Percentiles rank a stretch among this genome's conserved stretches.
These are phyloP conservation scores for Tuber microsphaerosporum DNA, from an alignment of 495 filamentous ascomycete species.

Conservation along the genomic window DNA sequence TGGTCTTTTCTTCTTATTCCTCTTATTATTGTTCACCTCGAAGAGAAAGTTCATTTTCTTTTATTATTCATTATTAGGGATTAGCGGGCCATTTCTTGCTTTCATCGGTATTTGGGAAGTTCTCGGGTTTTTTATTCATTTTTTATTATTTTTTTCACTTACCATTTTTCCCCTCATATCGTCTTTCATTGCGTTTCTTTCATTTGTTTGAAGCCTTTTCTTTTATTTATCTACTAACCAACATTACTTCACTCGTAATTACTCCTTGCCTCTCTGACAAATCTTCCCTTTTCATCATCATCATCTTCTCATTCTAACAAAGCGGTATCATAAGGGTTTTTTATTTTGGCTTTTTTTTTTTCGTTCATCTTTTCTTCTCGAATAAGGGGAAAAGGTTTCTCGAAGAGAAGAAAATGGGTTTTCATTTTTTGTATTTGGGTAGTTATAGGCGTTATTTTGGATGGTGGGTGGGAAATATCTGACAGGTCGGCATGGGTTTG, in stretches of 20 bases:
- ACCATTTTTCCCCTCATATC: not conserved
- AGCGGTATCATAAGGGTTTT: constrained; percentile 29
- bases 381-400: not conserved
- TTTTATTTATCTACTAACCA: constrained; percentile 7
- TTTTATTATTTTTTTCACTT: not conserved
- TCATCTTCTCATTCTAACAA: constrained; percentile 17
- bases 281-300: constrained; percentile 12
- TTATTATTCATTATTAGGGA: not conserved
- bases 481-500: constrained; percentile 15
- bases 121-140: not conserved
- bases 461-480: constrained; percentile 12
- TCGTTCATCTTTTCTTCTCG: not conserved
- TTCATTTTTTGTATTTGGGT: not conserved
- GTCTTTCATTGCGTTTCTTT: not conserved
- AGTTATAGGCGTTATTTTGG: not conserved
- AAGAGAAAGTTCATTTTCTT: not conserved
- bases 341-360: constrained; percentile 22
- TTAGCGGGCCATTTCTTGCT: not conserved
- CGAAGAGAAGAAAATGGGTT: constrained; percentile 16
- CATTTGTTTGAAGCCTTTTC: constrained; percentile 22
- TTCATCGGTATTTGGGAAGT: constrained; percentile 2
- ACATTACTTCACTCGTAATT: constrained; percentile 12
- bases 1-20: not conserved
- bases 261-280: constrained; percentile 14
- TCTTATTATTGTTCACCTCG: not conserved